Percentiles rank a stretch among this genome's conserved stretches.
Evolutionary conservation across 345 rosid genomes (phyloP).

Genomic region (Sisymbrium irio): DNA sequence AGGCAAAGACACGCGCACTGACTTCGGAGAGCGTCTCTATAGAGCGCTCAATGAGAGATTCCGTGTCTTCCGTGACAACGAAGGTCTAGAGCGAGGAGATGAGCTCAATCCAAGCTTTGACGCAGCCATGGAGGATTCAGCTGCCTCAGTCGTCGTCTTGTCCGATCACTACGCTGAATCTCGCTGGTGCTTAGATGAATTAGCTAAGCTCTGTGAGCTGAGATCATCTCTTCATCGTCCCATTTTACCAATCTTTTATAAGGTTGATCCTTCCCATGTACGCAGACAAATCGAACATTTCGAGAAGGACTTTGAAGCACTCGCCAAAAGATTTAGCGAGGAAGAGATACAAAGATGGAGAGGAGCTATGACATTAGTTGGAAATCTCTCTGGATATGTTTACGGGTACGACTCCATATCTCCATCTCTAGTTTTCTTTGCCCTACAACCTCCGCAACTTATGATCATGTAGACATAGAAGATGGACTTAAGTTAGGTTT

Average conservation of each 20-base stretch:
- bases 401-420: not conserved
- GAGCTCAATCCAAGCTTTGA: conserved; percentile 37
- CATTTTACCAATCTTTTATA: conserved; percentile 46
- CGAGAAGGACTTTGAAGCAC: not conserved
- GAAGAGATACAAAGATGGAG: conserved; percentile 39
- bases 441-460: not conserved
- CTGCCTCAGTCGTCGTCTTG: conserved; percentile 42
- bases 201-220: conserved; percentile 39
- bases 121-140: conserved; percentile 51
- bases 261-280: conserved; percentile 48
- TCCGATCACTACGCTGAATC: conserved; percentile 44
- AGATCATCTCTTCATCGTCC: conserved; percentile 14
- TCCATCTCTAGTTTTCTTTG: too few species aligned
- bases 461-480: not conserved
- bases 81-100: conserved; percentile 35
- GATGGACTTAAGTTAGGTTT: not conserved
- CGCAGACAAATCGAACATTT: conserved; percentile 33
- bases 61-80: conserved; percentile 36
- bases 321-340: conserved; percentile 10
- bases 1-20: conserved; percentile 49
- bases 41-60: conserved; percentile 15
- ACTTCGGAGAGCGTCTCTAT: conserved; percentile 28
- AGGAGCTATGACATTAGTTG: conserved; percentile 43
- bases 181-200: conserved; percentile 51
- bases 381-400: conserved; percentile 40